Percentiles rank a stretch among this genome's conserved stretches.
Evolutionary conservation across 495 filamentous ascomycete species (phyloP).

Genomic region (Pyrenula aspistea): DNA sequence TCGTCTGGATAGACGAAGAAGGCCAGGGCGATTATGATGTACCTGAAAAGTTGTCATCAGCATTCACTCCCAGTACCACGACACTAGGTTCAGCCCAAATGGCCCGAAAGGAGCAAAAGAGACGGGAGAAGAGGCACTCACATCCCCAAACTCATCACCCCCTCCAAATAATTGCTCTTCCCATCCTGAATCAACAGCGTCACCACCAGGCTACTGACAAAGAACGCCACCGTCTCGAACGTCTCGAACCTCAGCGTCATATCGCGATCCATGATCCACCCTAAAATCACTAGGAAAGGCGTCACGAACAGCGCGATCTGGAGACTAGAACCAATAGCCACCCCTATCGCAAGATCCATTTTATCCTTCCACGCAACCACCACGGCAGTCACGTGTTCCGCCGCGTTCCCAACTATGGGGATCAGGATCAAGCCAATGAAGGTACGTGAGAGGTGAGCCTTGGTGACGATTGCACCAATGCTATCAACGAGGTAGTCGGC

Average conservation of each 20-base stretch:
- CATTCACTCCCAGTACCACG: conserved; percentile 1
- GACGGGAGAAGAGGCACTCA: conserved; percentile 7
- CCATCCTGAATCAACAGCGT: conserved; percentile 44
- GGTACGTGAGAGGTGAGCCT: conserved; percentile 10
- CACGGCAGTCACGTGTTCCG: conserved; percentile 12
- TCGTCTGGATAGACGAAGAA: conserved; percentile 83
- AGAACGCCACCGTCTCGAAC: conserved; percentile 24
- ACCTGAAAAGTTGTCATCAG: conserved; percentile 25
- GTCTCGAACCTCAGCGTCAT: conserved; percentile 25
- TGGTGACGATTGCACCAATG: conserved; percentile 14
- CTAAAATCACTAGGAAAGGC: conserved; percentile 28
- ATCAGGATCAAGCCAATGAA: conserved; percentile 21
- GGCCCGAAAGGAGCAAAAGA: not conserved
- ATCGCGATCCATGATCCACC: conserved; percentile 22
- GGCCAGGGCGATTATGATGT: conserved; percentile 75
- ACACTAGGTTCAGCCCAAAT: conserved; percentile 1
- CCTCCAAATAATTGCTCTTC: conserved; percentile 46
- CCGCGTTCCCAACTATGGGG: conserved; percentile 16
- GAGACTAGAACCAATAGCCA: conserved; percentile 14
- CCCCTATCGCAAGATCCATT: conserved; percentile 16
- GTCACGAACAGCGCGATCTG: conserved; percentile 27
- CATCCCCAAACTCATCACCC: conserved; percentile 12
- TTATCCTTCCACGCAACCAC: conserved; percentile 12
- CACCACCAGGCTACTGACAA: conserved; percentile 21
- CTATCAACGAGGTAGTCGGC: conserved; percentile 18